Base-by-base conservation (phyloP, 352 stramenopile genomes). In the Blastocystis hominis region DNA sequence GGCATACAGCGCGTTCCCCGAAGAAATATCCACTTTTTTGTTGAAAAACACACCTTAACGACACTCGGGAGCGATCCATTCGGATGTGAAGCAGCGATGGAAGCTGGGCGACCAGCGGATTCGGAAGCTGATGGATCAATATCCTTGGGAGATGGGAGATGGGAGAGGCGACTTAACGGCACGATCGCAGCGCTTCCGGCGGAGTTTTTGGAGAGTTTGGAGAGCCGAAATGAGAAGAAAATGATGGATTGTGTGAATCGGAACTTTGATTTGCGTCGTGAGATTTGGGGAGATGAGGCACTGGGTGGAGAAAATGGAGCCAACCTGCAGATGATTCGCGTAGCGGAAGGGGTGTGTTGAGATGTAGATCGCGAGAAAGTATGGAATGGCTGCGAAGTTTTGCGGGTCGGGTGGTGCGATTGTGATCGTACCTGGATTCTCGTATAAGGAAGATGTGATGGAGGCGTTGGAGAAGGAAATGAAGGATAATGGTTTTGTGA, bases 11-110 rank as follows among this genome's bases (percentile, higher is more conserved):
- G 42, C 47, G 46, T 61, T 84, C 20, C 86, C 89, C 1, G 76
- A 76, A 17, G 89, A 92, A 44, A 88, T 87, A 87, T 87, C 62
- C 66, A 38, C 53, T 62, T 76, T 86, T 50, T 44, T 30, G 0
- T 34, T 59, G 44, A 36, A 20, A 34, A 20, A 24, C 38, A 47
- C 3, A 40, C 15, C 56, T 84, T 84, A 30, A 84, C 47, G 24
- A 5, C 40, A 84, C 59, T 90, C 87, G 30, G 90, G 90, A 17
- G 76, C 80, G 46, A 89, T 92, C 64, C 90, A 92, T 56, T 88
- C 50, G n/a, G 88, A 90, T 56, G 89, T 92, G 15, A 89, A 89
- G 69, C 70, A 92, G 62, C 76, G 90, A 6, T 92, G 77, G 75
- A 50, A 88, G 0, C 13, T 72, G 2, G 89, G 89, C 7, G 90